phyloP scores from a whole-genome alignment of 2,329 filamentous ascomycete species.

The Alternaria sp. region DNA sequence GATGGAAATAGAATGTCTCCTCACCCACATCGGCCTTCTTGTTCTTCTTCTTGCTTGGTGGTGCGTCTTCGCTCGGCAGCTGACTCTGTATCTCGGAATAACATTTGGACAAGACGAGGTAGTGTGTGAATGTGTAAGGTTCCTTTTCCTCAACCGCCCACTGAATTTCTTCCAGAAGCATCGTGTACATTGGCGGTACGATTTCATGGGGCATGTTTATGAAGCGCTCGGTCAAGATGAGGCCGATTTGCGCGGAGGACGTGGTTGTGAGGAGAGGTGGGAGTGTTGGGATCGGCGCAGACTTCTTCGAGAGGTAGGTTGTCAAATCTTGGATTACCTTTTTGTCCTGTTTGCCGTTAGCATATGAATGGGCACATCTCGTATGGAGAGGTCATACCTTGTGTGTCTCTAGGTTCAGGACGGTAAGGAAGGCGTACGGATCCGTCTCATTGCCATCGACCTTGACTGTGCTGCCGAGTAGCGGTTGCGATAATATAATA shows the following conservation, averaged over 20 bases:
- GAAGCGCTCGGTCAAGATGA: constrained; percentile 89
- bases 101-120: constrained; percentile 89
- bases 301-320: constrained; percentile 69
- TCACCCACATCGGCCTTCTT: constrained; percentile 41
- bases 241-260: constrained; percentile 68
- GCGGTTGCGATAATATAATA: constrained; percentile 83
- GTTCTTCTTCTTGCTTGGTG: constrained; percentile 56
- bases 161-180: constrained; percentile 90
- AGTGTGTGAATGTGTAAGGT: constrained; percentile 92
- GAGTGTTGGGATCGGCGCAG: constrained; percentile 62
- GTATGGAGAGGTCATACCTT: constrained; percentile 50
- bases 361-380: too few relatives aligned
- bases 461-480: constrained; percentile 93
- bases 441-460: constrained; percentile 94
- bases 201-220: constrained; percentile 98
- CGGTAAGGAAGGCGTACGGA: constrained; percentile 90
- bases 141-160: constrained; percentile 90
- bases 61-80: constrained; percentile 64
- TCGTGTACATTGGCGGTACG: constrained; percentile 90
- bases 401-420: constrained; percentile 83
- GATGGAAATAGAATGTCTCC: constrained; percentile 88
- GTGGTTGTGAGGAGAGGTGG: constrained; percentile 47
- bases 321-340: constrained; percentile 74
- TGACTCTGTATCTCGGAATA: constrained; percentile 87
- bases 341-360: constrained; percentile 62